Conservation (phyloP, 768 basidiomycete genomes). For the Trametes cinnabarina region DNA sequence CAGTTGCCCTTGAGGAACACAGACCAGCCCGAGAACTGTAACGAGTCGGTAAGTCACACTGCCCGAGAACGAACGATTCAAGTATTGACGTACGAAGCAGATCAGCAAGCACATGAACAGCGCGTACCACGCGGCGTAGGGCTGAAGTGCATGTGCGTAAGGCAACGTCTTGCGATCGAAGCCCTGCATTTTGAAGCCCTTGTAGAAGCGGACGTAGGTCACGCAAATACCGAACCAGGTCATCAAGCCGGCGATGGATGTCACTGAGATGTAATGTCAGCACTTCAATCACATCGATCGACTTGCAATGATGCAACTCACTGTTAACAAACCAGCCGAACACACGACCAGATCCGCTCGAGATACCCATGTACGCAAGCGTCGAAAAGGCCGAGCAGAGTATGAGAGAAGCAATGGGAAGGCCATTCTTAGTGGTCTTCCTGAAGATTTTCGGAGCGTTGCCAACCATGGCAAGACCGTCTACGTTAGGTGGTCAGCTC, state of each 20-base stretch:
- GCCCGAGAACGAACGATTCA: neutral
- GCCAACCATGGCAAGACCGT: conserved; percentile 75
- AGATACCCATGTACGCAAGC: conserved; percentile 83
- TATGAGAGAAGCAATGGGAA: conserved; percentile 74
- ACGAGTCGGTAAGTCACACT: too few relatives aligned
- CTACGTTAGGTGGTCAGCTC: conserved; percentile 32
- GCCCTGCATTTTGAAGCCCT: conserved; percentile 80
- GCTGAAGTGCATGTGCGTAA: conserved; percentile 64
- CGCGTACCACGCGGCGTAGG: conserved; percentile 66
- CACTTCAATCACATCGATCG: neutral
- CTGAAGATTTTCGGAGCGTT: conserved; percentile 84
- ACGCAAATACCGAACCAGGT: conserved; percentile 50
- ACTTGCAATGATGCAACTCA: neutral
- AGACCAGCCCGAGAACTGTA: conserved; percentile 46
- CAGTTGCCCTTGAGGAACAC: conserved; percentile 56
- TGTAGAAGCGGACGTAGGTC: conserved; percentile 69
- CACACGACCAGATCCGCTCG: conserved; percentile 61
- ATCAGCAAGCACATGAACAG: conserved; percentile 41
- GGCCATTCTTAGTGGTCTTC: conserved; percentile 64
- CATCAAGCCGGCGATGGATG: conserved; percentile 44
- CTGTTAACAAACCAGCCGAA: conserved; percentile 78
- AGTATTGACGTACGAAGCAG: conserved; percentile 50
- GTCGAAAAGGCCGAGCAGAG: conserved; percentile 64
- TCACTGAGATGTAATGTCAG: conserved; percentile 11
- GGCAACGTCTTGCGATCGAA: conserved; percentile 71